phyloP scores from a whole-genome alignment of 2,329 filamentous ascomycete species.

The Aciculosporium take region DNA sequence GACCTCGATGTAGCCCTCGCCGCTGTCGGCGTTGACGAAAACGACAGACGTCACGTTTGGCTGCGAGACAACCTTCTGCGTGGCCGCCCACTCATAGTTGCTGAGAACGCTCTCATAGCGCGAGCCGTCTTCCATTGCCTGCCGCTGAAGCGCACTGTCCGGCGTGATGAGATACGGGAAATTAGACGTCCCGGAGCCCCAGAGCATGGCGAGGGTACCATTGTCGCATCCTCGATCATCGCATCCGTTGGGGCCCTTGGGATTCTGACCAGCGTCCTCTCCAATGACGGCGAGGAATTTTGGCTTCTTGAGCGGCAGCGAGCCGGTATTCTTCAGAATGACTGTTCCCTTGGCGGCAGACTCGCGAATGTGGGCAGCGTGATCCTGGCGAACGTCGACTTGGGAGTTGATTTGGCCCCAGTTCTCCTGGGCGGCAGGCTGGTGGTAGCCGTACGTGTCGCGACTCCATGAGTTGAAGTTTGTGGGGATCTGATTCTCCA shows the following conservation, averaged over 20 bases:
- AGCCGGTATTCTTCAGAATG: conserved; percentile 71
- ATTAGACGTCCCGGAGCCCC: conserved; percentile 62
- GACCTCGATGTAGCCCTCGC: conserved; percentile 74
- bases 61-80: conserved; percentile 44
- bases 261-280: conserved; percentile 66
- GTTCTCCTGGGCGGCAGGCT: conserved; percentile 47
- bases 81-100: conserved; percentile 48
- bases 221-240: conserved; percentile 46
- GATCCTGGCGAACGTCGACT: conserved; percentile 68
- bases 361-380: conserved; percentile 58
- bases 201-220: conserved; percentile 58
- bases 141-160: conserved; percentile 51
- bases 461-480: conserved; percentile 85
- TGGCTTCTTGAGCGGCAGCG: conserved; percentile 65
- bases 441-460: conserved; percentile 57
- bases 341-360: conserved; percentile 71
- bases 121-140: conserved; percentile 44
- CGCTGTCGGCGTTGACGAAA: conserved; percentile 76
- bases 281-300: conserved; percentile 66
- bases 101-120: conserved; percentile 53
- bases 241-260: conserved; percentile 67
- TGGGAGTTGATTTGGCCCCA: conserved; percentile 62
- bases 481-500: conserved; percentile 36
- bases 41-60: conserved; percentile 62
- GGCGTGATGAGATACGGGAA: conserved; percentile 68